Evolutionary conservation across 495 filamentous ascomycete genomes (phyloP).

Genomic region (Pseudevernia furfuracea): DNA sequence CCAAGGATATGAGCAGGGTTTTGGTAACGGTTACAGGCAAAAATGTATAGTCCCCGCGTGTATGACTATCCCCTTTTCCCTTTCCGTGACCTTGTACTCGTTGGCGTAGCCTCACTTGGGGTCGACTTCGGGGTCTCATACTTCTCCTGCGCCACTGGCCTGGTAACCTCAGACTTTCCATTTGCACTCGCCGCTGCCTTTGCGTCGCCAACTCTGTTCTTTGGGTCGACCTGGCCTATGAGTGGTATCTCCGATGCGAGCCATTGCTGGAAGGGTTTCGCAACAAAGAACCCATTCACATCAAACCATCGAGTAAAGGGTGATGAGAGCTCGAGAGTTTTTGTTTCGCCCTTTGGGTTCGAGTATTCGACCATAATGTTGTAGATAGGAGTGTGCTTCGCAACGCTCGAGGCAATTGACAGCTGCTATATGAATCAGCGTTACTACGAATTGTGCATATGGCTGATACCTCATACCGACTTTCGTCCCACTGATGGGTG

Average conservation of each 20-base stretch:
- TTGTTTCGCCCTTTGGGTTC: conserved; percentile 13
- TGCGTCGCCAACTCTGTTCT: conserved; percentile 34
- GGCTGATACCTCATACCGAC: background rate
- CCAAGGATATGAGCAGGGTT: background rate
- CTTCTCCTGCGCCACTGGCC: conserved; percentile 14
- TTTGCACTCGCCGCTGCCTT: conserved; percentile 9
- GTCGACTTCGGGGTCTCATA: conserved; percentile 12
- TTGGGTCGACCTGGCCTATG: conserved; percentile 60
- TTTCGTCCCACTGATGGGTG: conserved; percentile 44
- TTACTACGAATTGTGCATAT: background rate
- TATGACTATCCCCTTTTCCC: conserved; percentile 11
- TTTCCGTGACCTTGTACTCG: conserved; percentile 16
- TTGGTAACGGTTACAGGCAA: background rate
- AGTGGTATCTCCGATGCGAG: conserved; percentile 61
- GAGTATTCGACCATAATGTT: conserved; percentile 55
- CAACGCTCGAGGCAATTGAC: conserved; percentile 55
- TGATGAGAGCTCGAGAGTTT: conserved; percentile 47
- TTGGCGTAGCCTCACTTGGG: background rate
- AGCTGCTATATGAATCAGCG: conserved; percentile 41
- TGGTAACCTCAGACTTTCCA: conserved; percentile 3
- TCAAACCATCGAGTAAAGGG: conserved; percentile 87
- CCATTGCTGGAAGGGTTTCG: conserved; percentile 76
- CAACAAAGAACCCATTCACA: conserved; percentile 68
- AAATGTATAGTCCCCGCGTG: background rate
- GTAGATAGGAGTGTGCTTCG: conserved; percentile 76